Conservation (phyloP, 768 basidiomycete species). For the Gyrodon lividus region DNA sequence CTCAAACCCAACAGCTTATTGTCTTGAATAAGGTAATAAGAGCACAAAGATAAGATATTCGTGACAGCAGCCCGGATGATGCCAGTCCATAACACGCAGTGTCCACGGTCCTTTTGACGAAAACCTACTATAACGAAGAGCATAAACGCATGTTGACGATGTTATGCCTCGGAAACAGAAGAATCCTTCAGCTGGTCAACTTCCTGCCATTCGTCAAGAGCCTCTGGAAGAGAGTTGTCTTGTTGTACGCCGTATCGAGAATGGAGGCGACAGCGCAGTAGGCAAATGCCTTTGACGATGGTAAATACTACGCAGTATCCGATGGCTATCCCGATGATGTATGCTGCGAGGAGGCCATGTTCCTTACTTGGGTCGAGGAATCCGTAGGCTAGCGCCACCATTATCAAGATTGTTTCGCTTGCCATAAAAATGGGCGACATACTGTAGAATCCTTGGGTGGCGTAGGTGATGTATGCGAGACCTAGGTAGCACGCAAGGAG, state of each 20-base stretch:
- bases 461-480: slow-evolving; percentile 65
- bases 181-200: slow-evolving; percentile 27
- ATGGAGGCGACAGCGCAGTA: slow-evolving; percentile 38
- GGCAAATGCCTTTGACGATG: slow-evolving; percentile 42
- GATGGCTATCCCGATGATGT: slow-evolving; percentile 58
- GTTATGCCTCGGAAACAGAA: slow-evolving; percentile 11
- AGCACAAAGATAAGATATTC: background rate
- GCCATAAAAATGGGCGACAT: slow-evolving; percentile 22
- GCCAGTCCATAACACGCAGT: background rate
- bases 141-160: background rate
- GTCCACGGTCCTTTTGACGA: background rate
- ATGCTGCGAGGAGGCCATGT: slow-evolving; percentile 49
- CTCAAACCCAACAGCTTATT: background rate
- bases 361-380: slow-evolving; percentile 59
- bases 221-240: slow-evolving; percentile 17
- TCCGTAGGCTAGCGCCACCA: slow-evolving; percentile 48
- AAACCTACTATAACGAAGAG: background rate
- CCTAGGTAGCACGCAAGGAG: slow-evolving; percentile 58
- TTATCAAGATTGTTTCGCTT: slow-evolving; percentile 6
- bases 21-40: background rate
- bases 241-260: slow-evolving; percentile 11
- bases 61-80: background rate
- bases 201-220: slow-evolving; percentile 47
- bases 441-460: slow-evolving; percentile 66
- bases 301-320: slow-evolving; percentile 53